Conservation (phyloP, 768 basidiomycete species). For the Collybia mongolica region DNA sequence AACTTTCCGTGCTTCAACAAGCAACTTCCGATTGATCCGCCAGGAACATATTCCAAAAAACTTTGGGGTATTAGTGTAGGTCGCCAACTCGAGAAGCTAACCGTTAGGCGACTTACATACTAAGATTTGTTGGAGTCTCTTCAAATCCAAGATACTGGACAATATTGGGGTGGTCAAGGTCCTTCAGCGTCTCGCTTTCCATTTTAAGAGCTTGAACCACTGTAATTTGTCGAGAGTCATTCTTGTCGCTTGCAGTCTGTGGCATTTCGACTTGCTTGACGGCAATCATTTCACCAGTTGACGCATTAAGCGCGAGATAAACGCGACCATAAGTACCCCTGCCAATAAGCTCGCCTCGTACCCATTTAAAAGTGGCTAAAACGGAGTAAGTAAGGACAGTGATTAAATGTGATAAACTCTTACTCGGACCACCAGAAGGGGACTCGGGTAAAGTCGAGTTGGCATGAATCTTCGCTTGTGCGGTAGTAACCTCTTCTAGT, state of each 20-base stretch:
- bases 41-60: conserved; percentile 98
- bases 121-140: conserved; percentile 82
- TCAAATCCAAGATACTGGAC: conserved; percentile 97
- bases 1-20: conserved; percentile 92
- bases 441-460: conserved; percentile 51
- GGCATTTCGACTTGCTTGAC: conserved; percentile 99
- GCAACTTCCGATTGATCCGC: conserved; percentile 91
- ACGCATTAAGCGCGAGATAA: conserved; percentile 93
- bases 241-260: conserved; percentile 86
- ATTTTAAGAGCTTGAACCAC: conserved; percentile 91
- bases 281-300: conserved; percentile 98
- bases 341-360: conserved; percentile 95
- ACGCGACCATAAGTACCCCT: conserved; percentile 97
- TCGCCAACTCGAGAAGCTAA: conserved; percentile 1
- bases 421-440: conserved; percentile 66
- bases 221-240: conserved; percentile 77
- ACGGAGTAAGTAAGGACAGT: conserved; percentile 16
- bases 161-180: conserved; percentile 95
- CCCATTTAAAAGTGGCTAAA: conserved; percentile 94
- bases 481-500: conserved; percentile 89
- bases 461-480: conserved; percentile 50
- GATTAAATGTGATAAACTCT: conserved; percentile 27
- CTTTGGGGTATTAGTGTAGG: conserved; percentile 36
- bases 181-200: conserved; percentile 95
- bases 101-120: conserved; percentile 67